phyloP scores from a whole-genome alignment of 1,284 basidiomycete species.

The Volvariella volvacea region DNA sequence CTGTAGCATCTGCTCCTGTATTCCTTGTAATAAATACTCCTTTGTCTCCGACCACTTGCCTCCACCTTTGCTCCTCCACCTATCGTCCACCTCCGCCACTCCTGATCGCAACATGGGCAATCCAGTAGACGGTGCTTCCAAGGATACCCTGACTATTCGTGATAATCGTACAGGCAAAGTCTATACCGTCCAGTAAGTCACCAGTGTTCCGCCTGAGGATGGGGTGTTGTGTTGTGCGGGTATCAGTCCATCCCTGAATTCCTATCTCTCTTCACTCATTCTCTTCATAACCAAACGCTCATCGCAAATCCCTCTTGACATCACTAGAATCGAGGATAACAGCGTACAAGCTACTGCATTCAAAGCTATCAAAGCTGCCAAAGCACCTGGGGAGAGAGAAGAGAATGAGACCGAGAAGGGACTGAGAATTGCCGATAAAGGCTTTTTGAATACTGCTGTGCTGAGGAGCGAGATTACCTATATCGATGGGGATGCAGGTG shows the following conservation, averaged over 20 bases:
- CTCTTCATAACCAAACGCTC: constrained; percentile 4
- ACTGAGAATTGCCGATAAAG: constrained; percentile 70
- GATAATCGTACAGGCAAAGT: constrained; percentile 84
- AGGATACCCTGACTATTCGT: constrained; percentile 56
- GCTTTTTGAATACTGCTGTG: constrained; percentile 84
- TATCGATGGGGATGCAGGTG: constrained; percentile 81
- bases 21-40: no score
- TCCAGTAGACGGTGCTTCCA: constrained; percentile 25
- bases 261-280: background rate
- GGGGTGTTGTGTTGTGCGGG: background rate
- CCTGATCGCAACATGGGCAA: constrained; percentile 37
- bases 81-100: background rate
- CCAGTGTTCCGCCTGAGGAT: background rate
- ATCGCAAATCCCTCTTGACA: background rate
- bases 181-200: constrained; percentile 69
- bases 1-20: no score
- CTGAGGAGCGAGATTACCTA: constrained; percentile 78
- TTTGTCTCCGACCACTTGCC: background rate
- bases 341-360: constrained; percentile 75
- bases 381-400: constrained; percentile 50
- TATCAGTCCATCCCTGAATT: no score
- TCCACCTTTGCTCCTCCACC: background rate
- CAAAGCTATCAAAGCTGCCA: constrained; percentile 59
- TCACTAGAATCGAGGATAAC: constrained; percentile 66
- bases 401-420: constrained; percentile 84